Base-by-base conservation (phyloP, 2,329 filamentous ascomycete genomes). In the Clarireedia sp. region DNA sequence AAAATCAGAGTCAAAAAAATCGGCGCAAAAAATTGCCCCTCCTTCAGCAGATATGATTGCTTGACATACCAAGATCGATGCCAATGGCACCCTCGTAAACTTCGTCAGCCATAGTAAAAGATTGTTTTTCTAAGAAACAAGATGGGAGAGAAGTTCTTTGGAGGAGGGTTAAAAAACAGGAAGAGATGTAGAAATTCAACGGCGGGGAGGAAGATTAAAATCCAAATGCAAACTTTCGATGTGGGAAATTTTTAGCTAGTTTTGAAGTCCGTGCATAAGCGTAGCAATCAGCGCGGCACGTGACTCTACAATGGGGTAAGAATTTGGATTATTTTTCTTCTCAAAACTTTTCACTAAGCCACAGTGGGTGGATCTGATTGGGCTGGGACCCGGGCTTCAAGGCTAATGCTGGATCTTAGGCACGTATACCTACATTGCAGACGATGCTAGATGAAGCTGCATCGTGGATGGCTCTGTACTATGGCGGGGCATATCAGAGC, bases 61-160 rank as follows among this genome's bases (percentile, higher is more conserved):
- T 29, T 36, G 10, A 24, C 86, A 71, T 80, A 95, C 92, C 94
- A 80, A 99, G 84, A 86, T 99, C 94, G 81, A 99, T 99, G 85
- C 94, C 94, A 80, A 97, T 90, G 85, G 94, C 94, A 88, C 94
- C 94, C 75, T 99, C 94, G 77, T 97, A 99, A 71, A 95, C 86
- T 86, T 96, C 92, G 76, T 96, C 90, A 75, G 89, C 86, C 92
- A 96, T 96, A 73, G 78, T 89, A 72, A 70, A 57, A 36, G 58
- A 47, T 60, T 54, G 56, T 43, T 60, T 50, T 59, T 47, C 56
- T 40, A 38, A 51, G 40, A 48, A 55, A 59, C 54, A 52, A 52
- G 49, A 54, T 61, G 48, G 46, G 54, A 57, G 51, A 55, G 54
- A 57, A 50, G 48, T 43, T 41, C 23, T 49, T 49, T 40, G 26